Percentiles rank a stretch among this genome's conserved stretches.
Conservation (phyloP, 225 moss, liverwort and hornwort genomes). For the Sphagnum tenellum region DNA sequence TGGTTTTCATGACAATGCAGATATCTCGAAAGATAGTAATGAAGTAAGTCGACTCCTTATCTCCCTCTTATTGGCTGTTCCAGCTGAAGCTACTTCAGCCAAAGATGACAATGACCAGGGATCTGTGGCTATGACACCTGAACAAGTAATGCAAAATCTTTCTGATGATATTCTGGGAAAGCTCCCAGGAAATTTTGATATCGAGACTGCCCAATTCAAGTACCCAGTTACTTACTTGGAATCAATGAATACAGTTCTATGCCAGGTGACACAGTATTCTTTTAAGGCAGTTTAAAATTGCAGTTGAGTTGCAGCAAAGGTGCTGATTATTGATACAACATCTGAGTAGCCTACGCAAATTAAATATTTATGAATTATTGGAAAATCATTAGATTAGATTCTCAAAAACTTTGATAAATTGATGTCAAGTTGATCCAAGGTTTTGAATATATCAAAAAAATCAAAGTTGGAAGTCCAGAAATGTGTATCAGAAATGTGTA, state of each 20-base stretch:
- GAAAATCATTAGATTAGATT: no score
- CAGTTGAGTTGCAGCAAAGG: neutral
- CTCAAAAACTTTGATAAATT: no score
- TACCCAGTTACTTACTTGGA: slow-evolving; percentile 70
- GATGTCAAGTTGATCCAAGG: no score
- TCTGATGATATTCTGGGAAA: slow-evolving; percentile 46
- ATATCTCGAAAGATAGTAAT: slow-evolving; percentile 64
- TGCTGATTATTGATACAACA: no score
- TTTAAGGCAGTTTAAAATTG: neutral
- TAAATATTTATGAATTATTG: no score
- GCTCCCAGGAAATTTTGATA: slow-evolving; percentile 51
- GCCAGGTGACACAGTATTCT: slow-evolving; percentile 28
- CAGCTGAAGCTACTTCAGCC: slow-evolving; percentile 33
- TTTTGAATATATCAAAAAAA: no score
- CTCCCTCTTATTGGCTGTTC: slow-evolving; percentile 51
- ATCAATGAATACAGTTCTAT: slow-evolving; percentile 82
- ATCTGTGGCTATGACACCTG: slow-evolving; percentile 29
- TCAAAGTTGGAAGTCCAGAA: no score
- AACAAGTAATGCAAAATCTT: slow-evolving; percentile 58
- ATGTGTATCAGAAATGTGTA: no score
- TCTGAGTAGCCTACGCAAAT: no score
- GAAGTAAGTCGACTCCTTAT: slow-evolving; percentile 47
- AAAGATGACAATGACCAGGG: slow-evolving; percentile 20
- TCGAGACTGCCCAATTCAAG: slow-evolving; percentile 60
- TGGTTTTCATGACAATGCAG: slow-evolving; percentile 76